A percentile compares a stretch with the other conserved stretches of the same genome.
Conservation (phyloP, 352 stramenopile genomes). For the Phytophthora pluvialis region DNA sequence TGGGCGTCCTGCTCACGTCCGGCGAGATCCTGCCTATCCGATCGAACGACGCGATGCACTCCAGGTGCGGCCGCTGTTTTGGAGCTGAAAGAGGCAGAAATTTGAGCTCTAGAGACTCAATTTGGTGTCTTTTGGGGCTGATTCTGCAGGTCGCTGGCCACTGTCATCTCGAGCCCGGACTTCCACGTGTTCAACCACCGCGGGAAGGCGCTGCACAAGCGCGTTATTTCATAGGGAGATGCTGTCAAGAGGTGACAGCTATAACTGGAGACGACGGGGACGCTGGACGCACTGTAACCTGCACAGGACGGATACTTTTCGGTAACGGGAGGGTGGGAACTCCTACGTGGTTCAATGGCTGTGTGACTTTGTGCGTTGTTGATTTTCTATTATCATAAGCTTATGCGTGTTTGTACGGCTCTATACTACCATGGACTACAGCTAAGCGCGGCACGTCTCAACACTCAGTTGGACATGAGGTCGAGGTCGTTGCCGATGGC, state of each 20-base stretch:
- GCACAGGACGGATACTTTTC: constrained; percentile 8
- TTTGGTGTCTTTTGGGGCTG: not conserved
- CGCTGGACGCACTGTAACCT: not conserved
- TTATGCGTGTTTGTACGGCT: constrained; percentile 32
- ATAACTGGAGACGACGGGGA: not conserved
- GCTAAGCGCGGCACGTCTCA: constrained; percentile 3
- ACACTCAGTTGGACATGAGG: constrained; percentile 59
- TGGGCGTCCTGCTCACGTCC: constrained; percentile 71
- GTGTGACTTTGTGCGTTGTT: constrained; percentile 10
- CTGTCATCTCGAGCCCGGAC: constrained; percentile 70
- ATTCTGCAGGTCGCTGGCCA: constrained; percentile 58
- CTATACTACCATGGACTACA: constrained; percentile 28
- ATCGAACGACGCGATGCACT: constrained; percentile 71
- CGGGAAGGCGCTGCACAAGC: constrained; percentile 76
- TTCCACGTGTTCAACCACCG: constrained; percentile 89
- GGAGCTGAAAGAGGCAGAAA: not conserved
- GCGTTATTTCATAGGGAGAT: constrained; percentile 45
- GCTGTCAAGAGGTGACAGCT: not conserved
- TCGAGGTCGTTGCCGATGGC: constrained; percentile 66
- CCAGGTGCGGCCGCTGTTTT: constrained; percentile 42
- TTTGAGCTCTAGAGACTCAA: constrained; percentile 7
- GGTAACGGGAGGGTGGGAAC: not conserved
- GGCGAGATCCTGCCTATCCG: constrained; percentile 79
- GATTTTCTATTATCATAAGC: constrained; percentile 32
- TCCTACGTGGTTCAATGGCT: constrained; percentile 7